Conservation (phyloP, 805 yeast species). For the Wickerhamiella parazyma region DNA sequence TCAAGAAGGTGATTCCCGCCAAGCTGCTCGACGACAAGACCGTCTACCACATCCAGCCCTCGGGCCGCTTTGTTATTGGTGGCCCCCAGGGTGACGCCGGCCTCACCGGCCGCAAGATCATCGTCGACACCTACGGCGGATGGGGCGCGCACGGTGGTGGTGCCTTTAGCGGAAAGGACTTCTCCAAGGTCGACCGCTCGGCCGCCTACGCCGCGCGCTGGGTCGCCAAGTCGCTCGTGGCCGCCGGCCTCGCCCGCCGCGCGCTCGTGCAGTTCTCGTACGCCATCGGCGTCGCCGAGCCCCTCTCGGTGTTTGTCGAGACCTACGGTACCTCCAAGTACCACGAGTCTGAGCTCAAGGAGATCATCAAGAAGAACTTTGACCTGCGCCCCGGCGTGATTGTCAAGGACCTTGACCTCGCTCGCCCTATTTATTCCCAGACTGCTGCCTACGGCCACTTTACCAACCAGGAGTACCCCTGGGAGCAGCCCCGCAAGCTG, state of each 20-base stretch:
- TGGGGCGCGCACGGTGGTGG: slow-evolving; percentile 99
- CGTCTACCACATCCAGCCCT: slow-evolving; percentile 95
- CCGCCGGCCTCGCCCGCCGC: slow-evolving; percentile 92
- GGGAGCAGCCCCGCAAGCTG: slow-evolving; percentile 82
- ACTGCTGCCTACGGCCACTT: slow-evolving; percentile 99
- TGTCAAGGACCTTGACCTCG: slow-evolving; percentile 91
- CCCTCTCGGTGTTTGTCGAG: slow-evolving; percentile 93
- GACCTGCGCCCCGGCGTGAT: slow-evolving; percentile 99
- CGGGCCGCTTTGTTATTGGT: slow-evolving; percentile 99
- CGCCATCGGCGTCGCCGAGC: slow-evolving; percentile 99
- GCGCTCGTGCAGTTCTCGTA: slow-evolving; percentile 96
- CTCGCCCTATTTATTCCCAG: slow-evolving; percentile 98
- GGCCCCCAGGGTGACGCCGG: slow-evolving; percentile 99
- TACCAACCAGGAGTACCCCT: slow-evolving; percentile 96
- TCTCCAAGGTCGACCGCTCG: slow-evolving; percentile 98
- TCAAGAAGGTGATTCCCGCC: slow-evolving; percentile 86
- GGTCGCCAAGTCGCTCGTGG: slow-evolving; percentile 97
- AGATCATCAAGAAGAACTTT: slow-evolving; percentile 82
- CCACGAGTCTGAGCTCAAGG: slow-evolving; percentile 80
- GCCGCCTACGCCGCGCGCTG: slow-evolving; percentile 99
- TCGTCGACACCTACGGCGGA: slow-evolving; percentile 99
- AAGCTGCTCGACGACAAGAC: slow-evolving; percentile 88
- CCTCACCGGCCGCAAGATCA: slow-evolving; percentile 97
- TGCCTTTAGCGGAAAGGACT: slow-evolving; percentile 99
- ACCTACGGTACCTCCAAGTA: slow-evolving; percentile 94